Evolutionary conservation across 1,284 basidiomycete species (phyloP).

Genomic region (Leccinum subrobustum): DNA sequence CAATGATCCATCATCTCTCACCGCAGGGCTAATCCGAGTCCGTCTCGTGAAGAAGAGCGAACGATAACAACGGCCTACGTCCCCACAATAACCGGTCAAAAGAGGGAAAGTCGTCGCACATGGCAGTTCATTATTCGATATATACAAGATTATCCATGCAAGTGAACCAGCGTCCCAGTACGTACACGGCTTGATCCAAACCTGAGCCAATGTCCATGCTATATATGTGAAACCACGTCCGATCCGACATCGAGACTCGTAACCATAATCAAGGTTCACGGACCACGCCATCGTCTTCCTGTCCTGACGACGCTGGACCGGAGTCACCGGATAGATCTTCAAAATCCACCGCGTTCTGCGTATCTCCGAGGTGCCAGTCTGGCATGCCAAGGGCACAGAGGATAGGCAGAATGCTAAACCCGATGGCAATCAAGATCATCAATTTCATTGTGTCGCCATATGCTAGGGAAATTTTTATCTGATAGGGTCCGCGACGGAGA

Average conservation of each 20-base stretch:
- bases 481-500: not conserved
- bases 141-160: not conserved
- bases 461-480: slow-evolving; percentile 21
- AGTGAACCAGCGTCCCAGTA: not conserved
- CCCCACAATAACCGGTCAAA: not conserved
- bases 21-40: too few species aligned
- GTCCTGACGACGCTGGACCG: slow-evolving; percentile 4
- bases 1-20: too few species aligned
- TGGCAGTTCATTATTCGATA: not conserved
- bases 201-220: not conserved
- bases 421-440: slow-evolving; percentile 36
- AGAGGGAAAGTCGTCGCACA: not conserved
- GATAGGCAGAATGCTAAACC: slow-evolving; percentile 26
- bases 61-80: not conserved
- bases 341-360: slow-evolving; percentile 28
- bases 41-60: too few species aligned
- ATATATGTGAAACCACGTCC: not conserved
- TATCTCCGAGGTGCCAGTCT: slow-evolving; percentile 28
- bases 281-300: not conserved
- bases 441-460: slow-evolving; percentile 45
- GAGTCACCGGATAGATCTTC: slow-evolving; percentile 13
- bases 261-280: not conserved
- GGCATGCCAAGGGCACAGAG: slow-evolving; percentile 27
- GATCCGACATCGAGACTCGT: not conserved
- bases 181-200: not conserved